These are phyloP conservation scores for Arxiozyma heterogenica DNA, from an alignment of 1,139 yeast genomes.

Conservation along the genomic window DNA sequence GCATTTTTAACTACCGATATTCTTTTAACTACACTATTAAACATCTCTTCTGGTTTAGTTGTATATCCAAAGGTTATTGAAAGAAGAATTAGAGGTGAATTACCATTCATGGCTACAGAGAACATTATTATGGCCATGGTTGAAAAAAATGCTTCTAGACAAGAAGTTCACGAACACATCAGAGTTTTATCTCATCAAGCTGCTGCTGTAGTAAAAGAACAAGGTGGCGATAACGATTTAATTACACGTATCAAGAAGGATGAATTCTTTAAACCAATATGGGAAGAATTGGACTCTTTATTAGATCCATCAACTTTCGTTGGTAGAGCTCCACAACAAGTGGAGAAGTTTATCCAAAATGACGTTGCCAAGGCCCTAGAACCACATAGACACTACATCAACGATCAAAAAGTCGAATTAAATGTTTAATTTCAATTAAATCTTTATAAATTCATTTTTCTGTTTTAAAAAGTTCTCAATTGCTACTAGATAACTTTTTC, in stretches of 20 bases:
- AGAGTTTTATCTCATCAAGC: conserved; percentile 97
- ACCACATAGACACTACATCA: conserved; percentile 54
- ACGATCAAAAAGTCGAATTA: conserved; percentile 54
- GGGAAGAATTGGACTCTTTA: conserved; percentile 68
- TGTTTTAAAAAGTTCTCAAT: not conserved
- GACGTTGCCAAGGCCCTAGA: conserved; percentile 79
- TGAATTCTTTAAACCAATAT: conserved; percentile 80
- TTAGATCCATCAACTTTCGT: conserved; percentile 91
- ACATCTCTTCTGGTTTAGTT: conserved; percentile 89
- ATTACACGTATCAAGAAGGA: conserved; percentile 79
- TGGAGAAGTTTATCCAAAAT: conserved; percentile 78
- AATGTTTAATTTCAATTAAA: conserved; percentile 35
- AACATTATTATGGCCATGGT: conserved; percentile 99
- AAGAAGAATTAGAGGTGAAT: conserved; percentile 87
- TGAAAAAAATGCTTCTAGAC: conserved; percentile 94
- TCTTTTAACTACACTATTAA: conserved; percentile 76
- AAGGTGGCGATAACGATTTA: conserved; percentile 97
- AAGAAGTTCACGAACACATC: conserved; percentile 95
- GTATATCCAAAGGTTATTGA: conserved; percentile 98
- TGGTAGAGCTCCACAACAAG: conserved; percentile 98
- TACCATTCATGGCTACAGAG: conserved; percentile 99
- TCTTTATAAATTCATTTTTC: not conserved
- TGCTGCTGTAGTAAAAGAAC: conserved; percentile 91
- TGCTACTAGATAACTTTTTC: not conserved
- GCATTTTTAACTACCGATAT: conserved; percentile 96